phyloP scores from a whole-genome alignment of 345 rosid genomes.

The Lepidium africanum region DNA sequence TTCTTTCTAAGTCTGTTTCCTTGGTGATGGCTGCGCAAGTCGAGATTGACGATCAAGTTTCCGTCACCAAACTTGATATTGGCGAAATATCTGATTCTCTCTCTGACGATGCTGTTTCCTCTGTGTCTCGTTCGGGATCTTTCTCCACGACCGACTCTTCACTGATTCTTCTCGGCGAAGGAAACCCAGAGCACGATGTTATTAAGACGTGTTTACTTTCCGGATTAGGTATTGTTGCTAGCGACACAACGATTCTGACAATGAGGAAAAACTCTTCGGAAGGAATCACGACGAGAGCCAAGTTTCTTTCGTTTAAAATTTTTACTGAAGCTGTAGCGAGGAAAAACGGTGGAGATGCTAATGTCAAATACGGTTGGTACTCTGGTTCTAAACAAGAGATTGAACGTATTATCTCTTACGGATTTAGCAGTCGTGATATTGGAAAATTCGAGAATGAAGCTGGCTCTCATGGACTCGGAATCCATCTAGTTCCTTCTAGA shows the following conservation, averaged over 20 bases:
- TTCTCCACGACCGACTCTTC: conserved; percentile 7
- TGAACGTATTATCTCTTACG: conserved; percentile 24
- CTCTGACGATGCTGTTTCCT: conserved; percentile 17
- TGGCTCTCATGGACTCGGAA: conserved; percentile 21
- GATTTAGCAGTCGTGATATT: conserved; percentile 24
- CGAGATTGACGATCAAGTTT: conserved; percentile 24
- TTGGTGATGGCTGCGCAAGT: conserved; percentile 23
- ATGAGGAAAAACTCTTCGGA: conserved; percentile 30
- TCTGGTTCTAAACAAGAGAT: conserved; percentile 36
- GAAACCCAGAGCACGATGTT: background rate
- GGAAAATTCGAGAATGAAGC: background rate
- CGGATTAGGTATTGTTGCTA: conserved; percentile 22
- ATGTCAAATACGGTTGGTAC: conserved; percentile 37
- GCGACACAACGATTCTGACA: conserved; percentile 25
- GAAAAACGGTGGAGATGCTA: conserved; percentile 37
- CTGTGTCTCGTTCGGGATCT: background rate
- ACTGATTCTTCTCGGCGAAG: conserved; percentile 26
- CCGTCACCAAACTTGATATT: conserved; percentile 15
- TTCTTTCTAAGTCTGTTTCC: background rate
- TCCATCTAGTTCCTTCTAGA: conserved; percentile 29
- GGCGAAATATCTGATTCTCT: conserved; percentile 17
- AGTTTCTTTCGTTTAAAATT: conserved; percentile 23
- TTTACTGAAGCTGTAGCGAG: conserved; percentile 30
- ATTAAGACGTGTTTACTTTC: conserved; percentile 19
- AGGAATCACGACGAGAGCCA: conserved; percentile 27